A percentile compares a stretch with the other conserved stretches of the same genome.
These are phyloP conservation scores for Linderniella brevidens DNA, from an alignment of 257 asterid species.

Conservation along the genomic window DNA sequence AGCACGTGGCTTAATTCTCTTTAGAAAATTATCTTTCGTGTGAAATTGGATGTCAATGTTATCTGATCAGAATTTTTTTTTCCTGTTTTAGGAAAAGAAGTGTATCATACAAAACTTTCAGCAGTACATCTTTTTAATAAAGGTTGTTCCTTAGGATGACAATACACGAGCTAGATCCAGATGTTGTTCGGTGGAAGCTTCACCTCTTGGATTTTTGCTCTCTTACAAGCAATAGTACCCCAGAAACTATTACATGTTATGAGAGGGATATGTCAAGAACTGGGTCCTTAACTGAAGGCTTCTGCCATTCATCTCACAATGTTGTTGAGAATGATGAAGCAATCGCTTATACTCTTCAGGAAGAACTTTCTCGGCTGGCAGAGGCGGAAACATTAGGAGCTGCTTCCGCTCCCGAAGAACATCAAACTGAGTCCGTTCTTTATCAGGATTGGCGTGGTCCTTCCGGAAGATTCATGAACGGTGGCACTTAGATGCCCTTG, in stretches of 20 bases:
- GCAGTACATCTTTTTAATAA: too few species aligned
- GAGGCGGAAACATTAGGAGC: constrained; percentile 15
- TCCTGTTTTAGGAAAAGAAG: too few species aligned
- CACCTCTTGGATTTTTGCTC: constrained; percentile 66
- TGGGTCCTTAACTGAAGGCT: constrained; percentile 49
- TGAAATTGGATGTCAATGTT: too few species aligned
- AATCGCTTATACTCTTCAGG: constrained; percentile 19
- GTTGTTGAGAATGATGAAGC: constrained; percentile 47
- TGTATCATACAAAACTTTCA: too few species aligned
- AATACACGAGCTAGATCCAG: constrained; percentile 52
- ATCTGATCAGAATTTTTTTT: too few species aligned
- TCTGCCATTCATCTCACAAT: constrained; percentile 22
- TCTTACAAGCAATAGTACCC: constrained; percentile 36
- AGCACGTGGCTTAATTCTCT: too few species aligned
- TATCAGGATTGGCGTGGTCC: constrained; percentile 65
- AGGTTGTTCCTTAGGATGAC: constrained; percentile 13
- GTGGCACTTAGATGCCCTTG: neutral
- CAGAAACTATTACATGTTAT: constrained; percentile 45
- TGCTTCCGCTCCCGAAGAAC: constrained; percentile 20
- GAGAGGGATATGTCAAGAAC: constrained; percentile 37
- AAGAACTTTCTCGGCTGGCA: neutral
- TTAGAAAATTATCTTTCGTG: too few species aligned
- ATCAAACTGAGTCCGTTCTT: constrained; percentile 37
- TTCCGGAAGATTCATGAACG: constrained; percentile 18
- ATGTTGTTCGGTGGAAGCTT: constrained; percentile 70